Base-by-base conservation (phyloP, 768 basidiomycete genomes). In the Postia placenta region DNA sequence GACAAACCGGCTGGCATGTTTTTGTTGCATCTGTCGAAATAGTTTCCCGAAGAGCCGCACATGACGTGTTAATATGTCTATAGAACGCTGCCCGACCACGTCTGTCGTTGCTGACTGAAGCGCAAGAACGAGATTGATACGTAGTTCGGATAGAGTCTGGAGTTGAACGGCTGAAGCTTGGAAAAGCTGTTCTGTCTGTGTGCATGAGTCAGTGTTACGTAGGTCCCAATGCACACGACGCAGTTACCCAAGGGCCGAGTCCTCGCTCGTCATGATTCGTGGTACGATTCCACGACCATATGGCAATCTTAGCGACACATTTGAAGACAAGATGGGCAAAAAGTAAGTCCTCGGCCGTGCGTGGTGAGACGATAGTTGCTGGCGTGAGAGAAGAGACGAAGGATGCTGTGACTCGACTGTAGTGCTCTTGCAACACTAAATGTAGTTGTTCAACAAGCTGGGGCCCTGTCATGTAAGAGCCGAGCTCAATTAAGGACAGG, bases 261-360 rank as follows among this genome's bases (percentile, higher is more conserved):
- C 67, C 65, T 19, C 69, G 60, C 26, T 68, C 58, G 49, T n/a
- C 36, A 19, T 36, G 17, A 30, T 45, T 26, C 14, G 25, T 30
- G 22, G 42, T 38, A 26, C 69, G 71, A 9, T 69, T 67, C 85
- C 87, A 92, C 11, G 83, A 61, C 87, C 88, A 93, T 25, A 76
- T 55, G 9, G 78, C 75, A 63, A 88, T 74, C 58, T 83, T 90
- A 11, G 74, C 67, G 38, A 93, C 68, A 56, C 79, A 81, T 63
- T 94, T 92, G 71, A 83, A 89, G 3, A 81, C 67, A 15, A 92
- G 65, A 60, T 92, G 83, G 2, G 79, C 78, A 14, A 88, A 55
- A 56, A 67, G 69, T 33, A 88, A 61, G 45, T 73, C 75, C 49
- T 79, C 60, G 30, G 67, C 55, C 47, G 74, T 68, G 59, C 68